Base-by-base conservation (phyloP, 208 protist species). In the Trypanosoma platydactyli region DNA sequence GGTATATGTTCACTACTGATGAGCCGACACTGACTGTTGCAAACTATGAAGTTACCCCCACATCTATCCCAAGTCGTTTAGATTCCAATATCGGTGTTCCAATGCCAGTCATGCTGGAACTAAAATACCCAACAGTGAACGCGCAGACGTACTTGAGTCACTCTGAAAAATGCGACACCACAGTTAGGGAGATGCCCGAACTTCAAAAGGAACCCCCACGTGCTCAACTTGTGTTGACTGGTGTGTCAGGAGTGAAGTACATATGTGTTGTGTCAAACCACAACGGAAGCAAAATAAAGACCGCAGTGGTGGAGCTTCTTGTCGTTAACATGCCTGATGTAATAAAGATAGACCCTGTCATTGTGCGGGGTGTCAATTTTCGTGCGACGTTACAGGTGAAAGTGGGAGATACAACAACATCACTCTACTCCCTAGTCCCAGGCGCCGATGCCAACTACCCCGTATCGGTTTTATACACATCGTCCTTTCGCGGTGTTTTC, bases 391-490 rank as follows among this genome's bases (percentile, higher is more conserved):
- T 90, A 29, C 68, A 68, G 25, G 67, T 80, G 46, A 5, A 49
- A 0, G 50, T 63, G 16, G n/a, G 16, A 3, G 29, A 27, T 38
- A 73, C 67, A 25, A 27, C 40, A 49, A n/a, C 51, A 18, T 74
- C 73, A 49, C 46, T 83, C 20, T 91, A 91, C 71, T 91, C 84
- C 35, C 76, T 91, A 64, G 35, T 76, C 16, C 71, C 64, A 12
- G 75, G 77, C 24, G 73, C 55, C 16, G 84, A 91, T 56, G 55
- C 45, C 27, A 24, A 55, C 24, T 80, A 76, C 74, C 1, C 30
- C 44, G 74, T 77, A 67, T 66, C 69, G 25, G 13, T 4, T 15
- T 79, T 80, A 67, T 87, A 82, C 66, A 53, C 59, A 55, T 65
- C 42, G 20, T 30, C 12, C 44, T 68, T 67, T 25, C 78, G 81